These are phyloP conservation scores for Schizophyllum commune DNA, from an alignment of 1,284 basidiomycete genomes.

Conservation along the genomic window DNA sequence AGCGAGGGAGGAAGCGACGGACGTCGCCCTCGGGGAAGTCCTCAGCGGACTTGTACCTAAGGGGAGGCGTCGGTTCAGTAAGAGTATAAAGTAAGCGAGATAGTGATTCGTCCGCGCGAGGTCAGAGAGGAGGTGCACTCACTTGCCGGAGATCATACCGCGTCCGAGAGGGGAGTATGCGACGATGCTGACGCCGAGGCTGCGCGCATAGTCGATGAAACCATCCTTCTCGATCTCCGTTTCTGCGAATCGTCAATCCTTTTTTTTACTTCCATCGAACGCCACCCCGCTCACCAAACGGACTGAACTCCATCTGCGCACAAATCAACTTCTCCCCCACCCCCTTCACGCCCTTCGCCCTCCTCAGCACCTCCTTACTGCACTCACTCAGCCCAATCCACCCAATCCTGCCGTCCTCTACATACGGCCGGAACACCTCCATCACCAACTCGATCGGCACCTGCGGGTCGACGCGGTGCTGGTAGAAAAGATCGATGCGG, in stretches of 20 bases:
- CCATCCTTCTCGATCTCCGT: conserved; percentile 19
- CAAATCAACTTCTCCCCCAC: conserved; percentile 27
- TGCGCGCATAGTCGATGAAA: conserved; percentile 11
- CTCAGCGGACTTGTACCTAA: not conserved
- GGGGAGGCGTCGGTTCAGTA: too few relatives aligned
- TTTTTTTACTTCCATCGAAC: too few relatives aligned
- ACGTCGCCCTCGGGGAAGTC: conserved; percentile 8
- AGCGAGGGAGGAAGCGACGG: conserved; percentile 10
- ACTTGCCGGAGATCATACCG: conserved; percentile 43
- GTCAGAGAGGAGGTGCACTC: conserved; percentile 21
- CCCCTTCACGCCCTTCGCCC: conserved; percentile 26
- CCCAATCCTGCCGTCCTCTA: conserved; percentile 29
- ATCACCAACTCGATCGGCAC: conserved; percentile 36
- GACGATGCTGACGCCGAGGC: conserved; percentile 14
- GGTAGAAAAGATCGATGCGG: conserved; percentile 32
- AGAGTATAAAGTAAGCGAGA: too few relatives aligned
- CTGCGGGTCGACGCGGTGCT: conserved; percentile 27
- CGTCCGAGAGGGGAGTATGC: conserved; percentile 37
- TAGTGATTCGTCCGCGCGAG: too few relatives aligned
- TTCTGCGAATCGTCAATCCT: too few relatives aligned
- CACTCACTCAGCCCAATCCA: conserved; percentile 38
- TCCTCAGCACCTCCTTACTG: conserved; percentile 32
- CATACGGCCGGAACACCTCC: conserved; percentile 26
- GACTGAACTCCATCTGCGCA: conserved; percentile 30
- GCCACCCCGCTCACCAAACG: not conserved